Evolutionary conservation across 2,329 filamentous ascomycete species (phyloP).

Genomic region (Beauveria varroae): DNA sequence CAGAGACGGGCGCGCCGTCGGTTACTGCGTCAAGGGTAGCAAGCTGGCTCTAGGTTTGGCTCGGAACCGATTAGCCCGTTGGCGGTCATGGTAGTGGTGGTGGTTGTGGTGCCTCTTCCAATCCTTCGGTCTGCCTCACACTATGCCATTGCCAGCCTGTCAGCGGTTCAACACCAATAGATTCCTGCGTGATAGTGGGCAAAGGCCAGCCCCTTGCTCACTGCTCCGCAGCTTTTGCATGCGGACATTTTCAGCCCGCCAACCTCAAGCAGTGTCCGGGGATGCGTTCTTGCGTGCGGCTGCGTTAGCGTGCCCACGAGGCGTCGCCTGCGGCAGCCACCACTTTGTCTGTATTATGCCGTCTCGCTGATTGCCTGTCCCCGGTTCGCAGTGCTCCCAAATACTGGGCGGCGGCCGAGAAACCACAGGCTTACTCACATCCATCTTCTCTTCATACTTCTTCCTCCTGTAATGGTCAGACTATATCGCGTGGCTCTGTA

Average conservation of each 20-base stretch:
- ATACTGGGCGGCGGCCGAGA: conserved; percentile 2
- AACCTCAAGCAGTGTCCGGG: not conserved
- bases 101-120: not conserved
- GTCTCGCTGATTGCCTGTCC: not conserved
- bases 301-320: conserved; percentile 10
- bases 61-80: not conserved
- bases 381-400: not conserved
- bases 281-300: not conserved
- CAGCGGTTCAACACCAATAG: conserved; percentile 7
- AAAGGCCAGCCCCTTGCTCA: not conserved
- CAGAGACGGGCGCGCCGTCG: not conserved
- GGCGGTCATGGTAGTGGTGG: not conserved
- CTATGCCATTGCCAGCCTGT: not conserved
- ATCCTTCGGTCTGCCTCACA: conserved; percentile 3
- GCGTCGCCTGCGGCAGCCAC: conserved; percentile 2
- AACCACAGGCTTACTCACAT: not conserved
- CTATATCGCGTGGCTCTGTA: not conserved
- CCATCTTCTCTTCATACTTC: not conserved
- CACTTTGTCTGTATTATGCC: not conserved
- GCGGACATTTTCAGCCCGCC: not conserved
- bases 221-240: not conserved
- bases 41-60: not conserved
- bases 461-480: not conserved
- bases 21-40: not conserved
- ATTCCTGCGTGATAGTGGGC: not conserved